Conservation (phyloP, 345 rosid species). For the Brassica cretica region DNA sequence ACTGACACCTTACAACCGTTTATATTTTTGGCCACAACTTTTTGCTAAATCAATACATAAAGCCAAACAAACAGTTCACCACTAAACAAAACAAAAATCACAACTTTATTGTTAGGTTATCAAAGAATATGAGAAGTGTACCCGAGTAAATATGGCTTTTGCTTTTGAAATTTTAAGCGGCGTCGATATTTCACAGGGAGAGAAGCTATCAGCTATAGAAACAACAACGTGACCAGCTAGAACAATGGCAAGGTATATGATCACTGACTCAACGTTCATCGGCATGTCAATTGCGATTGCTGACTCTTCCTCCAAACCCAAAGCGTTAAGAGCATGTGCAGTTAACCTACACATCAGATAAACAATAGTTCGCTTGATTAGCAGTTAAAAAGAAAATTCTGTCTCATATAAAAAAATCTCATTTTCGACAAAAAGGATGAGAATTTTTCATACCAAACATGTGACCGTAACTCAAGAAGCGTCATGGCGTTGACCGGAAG, state of each 20-base stretch:
- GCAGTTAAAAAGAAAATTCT: slow-evolving; percentile 13
- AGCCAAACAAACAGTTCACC: not conserved
- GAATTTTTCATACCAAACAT: slow-evolving; percentile 73
- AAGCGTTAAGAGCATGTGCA: slow-evolving; percentile 67
- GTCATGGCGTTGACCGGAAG: slow-evolving; percentile 68
- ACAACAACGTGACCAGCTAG: slow-evolving; percentile 87
- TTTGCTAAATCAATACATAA: not conserved
- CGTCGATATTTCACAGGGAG: slow-evolving; percentile 75
- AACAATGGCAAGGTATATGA: slow-evolving; percentile 89
- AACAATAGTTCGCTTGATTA: not conserved
- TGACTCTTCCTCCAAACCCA: slow-evolving; percentile 72
- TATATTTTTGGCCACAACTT: not conserved
- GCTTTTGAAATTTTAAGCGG: slow-evolving; percentile 84
- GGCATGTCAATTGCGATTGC: slow-evolving; percentile 96
- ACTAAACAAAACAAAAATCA: not conserved
- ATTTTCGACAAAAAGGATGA: not conserved
- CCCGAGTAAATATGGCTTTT: slow-evolving; percentile 93
- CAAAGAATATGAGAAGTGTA: slow-evolving; percentile 9
- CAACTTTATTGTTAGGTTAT: not conserved
- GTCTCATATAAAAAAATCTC: not conserved
- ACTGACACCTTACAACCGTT: slow-evolving; percentile 1
- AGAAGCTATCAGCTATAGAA: slow-evolving; percentile 96
- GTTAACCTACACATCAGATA: slow-evolving; percentile 57
- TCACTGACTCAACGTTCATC: slow-evolving; percentile 79
- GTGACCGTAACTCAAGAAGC: slow-evolving; percentile 60